Evolutionary conservation across 2,329 filamentous ascomycete species (phyloP).

Genomic region (Talaromyces sp.): DNA sequence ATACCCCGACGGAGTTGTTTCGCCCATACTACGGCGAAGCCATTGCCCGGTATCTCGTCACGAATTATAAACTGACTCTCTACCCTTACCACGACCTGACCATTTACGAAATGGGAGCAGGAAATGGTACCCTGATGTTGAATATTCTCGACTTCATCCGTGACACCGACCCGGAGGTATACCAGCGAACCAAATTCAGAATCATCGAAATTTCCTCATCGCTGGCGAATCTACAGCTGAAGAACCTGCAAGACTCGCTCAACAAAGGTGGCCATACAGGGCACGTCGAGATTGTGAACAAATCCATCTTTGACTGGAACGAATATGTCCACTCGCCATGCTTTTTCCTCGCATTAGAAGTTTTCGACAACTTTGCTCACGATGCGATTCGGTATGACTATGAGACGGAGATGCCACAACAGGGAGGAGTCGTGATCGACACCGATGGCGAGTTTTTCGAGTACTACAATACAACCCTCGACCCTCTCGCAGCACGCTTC

Average conservation of each 20-base stretch:
- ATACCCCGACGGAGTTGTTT: slow-evolving; percentile 96
- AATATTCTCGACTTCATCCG: slow-evolving; percentile 98
- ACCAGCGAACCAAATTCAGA: slow-evolving; percentile 86
- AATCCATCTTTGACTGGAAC: slow-evolving; percentile 91
- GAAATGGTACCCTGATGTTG: slow-evolving; percentile 94
- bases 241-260: slow-evolving; percentile 63
- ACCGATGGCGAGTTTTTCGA: slow-evolving; percentile 85
- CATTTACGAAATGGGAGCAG: slow-evolving; percentile 98
- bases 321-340: slow-evolving; percentile 84
- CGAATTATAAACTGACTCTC: slow-evolving; percentile 89
- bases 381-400: slow-evolving; percentile 89
- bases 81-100: slow-evolving; percentile 96
- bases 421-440: slow-evolving; percentile 85
- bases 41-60: slow-evolving; percentile 89
- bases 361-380: slow-evolving; percentile 98
- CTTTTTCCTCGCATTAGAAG: slow-evolving; percentile 96
- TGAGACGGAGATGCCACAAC: slow-evolving; percentile 72
- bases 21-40: slow-evolving; percentile 95
- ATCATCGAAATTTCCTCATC: slow-evolving; percentile 91
- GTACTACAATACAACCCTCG: slow-evolving; percentile 77
- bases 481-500: slow-evolving; percentile 78
- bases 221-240: slow-evolving; percentile 72
- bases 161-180: slow-evolving; percentile 82
- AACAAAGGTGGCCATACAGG: slow-evolving; percentile 69
- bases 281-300: slow-evolving; percentile 92